Evolutionary conservation across 2,329 filamentous ascomycete genomes (phyloP).

Genomic region (Penicillium crustosum): DNA sequence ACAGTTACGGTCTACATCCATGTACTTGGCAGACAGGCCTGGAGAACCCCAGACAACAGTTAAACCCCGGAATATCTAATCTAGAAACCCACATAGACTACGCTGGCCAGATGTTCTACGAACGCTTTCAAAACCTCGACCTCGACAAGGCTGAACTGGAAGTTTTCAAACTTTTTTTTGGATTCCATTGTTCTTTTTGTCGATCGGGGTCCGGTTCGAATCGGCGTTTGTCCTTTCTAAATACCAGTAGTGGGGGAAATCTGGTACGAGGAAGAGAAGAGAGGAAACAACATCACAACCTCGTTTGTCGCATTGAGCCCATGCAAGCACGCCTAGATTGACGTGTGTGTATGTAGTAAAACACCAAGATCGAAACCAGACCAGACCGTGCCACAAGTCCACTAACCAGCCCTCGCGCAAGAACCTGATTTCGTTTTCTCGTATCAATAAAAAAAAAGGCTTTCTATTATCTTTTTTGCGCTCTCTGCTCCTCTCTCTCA

Average conservation of each 20-base stretch:
- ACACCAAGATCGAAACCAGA: constrained; percentile 29
- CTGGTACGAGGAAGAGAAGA: constrained; percentile 19
- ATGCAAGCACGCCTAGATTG: constrained; percentile 28
- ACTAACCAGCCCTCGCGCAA: constrained; percentile 28
- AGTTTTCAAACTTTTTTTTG: constrained; percentile 34
- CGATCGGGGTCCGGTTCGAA: constrained; percentile 21
- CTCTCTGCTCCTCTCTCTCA: constrained; percentile 30
- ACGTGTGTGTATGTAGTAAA: constrained; percentile 30
- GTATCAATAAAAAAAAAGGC: constrained; percentile 23
- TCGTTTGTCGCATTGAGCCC: constrained; percentile 36
- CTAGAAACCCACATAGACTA: constrained; percentile 5
- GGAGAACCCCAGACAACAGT: background rate
- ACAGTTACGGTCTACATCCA: background rate
- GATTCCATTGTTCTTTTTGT: constrained; percentile 31
- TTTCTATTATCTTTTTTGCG: constrained; percentile 25
- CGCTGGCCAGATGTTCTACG: constrained; percentile 9
- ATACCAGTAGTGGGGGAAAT: constrained; percentile 10
- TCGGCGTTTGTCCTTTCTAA: constrained; percentile 20
- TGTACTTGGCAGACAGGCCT: background rate
- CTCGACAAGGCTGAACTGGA: constrained; percentile 25
- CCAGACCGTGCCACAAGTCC: constrained; percentile 27
- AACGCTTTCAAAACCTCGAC: constrained; percentile 11
- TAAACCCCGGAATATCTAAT: background rate
- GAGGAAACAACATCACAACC: constrained; percentile 31
- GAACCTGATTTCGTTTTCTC: constrained; percentile 29